phyloP scores from a whole-genome alignment of 805 yeast genomes.

The Teunomyces barrocoloradensis region DNA sequence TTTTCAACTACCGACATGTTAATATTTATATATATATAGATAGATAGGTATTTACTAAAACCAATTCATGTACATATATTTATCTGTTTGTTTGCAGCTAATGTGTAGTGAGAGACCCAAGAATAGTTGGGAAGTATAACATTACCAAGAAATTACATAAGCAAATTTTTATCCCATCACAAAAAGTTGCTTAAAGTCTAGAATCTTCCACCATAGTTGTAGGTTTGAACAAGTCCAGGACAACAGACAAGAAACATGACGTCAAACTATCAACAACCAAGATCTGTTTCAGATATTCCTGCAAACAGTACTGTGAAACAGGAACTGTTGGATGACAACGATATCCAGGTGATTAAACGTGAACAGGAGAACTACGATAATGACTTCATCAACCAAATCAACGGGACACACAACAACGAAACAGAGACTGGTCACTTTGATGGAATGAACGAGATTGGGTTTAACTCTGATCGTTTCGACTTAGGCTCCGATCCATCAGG shows the following conservation, averaged over 20 bases:
- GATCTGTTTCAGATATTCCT: neutral
- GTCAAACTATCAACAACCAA: neutral
- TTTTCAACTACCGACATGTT: too few relatives aligned
- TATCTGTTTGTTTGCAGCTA: too few relatives aligned
- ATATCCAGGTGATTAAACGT: constrained; percentile 21
- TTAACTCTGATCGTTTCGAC: neutral
- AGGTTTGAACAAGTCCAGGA: neutral
- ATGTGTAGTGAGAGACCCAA: too few relatives aligned
- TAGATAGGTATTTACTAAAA: too few relatives aligned
- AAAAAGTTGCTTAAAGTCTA: neutral
- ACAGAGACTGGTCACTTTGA: neutral
- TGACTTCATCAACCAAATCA: constrained; percentile 7
- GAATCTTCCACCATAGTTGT: constrained; percentile 2
- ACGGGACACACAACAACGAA: neutral
- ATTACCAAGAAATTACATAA: neutral
- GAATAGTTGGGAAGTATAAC: too few relatives aligned
- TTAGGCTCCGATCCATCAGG: constrained; percentile 2
- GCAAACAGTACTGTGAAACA: neutral
- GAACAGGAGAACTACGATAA: constrained; percentile 8
- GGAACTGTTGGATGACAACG: constrained; percentile 13
- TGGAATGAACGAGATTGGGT: neutral
- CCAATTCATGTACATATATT: too few relatives aligned
- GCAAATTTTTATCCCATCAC: neutral
- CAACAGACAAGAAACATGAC: neutral
- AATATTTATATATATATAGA: too few relatives aligned